Evolutionary conservation across 2,329 filamentous ascomycete species (phyloP).

Genomic region (Xylariaceae sp.): DNA sequence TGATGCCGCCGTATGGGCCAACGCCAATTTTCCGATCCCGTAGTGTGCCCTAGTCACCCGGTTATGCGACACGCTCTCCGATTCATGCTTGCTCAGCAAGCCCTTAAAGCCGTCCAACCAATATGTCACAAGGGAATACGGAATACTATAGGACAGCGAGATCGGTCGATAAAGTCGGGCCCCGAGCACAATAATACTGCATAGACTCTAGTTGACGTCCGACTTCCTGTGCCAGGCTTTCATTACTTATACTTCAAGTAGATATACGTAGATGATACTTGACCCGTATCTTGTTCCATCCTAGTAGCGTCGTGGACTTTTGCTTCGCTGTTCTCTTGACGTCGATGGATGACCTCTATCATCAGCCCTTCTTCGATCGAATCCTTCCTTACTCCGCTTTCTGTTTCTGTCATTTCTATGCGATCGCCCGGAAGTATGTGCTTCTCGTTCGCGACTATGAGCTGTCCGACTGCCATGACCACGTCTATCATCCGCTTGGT

Average conservation of each 20-base stretch:
- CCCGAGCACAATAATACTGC: background rate
- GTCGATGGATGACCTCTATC: slow-evolving; percentile 21
- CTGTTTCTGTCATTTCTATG: slow-evolving; percentile 22
- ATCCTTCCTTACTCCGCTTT: slow-evolving; percentile 22
- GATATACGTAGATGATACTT: background rate
- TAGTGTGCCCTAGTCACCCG: background rate
- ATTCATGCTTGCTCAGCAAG: background rate
- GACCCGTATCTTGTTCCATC: slow-evolving; percentile 17
- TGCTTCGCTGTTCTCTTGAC: slow-evolving; percentile 25
- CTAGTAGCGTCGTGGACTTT: slow-evolving; percentile 20
- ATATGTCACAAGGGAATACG: background rate
- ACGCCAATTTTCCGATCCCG: background rate
- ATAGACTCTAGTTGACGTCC: background rate
- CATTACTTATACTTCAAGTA: background rate
- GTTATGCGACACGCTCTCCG: too few relatives aligned
- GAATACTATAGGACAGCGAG: too few relatives aligned
- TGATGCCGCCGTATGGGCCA: too few relatives aligned
- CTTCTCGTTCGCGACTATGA: slow-evolving; percentile 21
- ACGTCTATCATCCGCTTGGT: slow-evolving; percentile 43
- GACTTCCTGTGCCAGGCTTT: background rate
- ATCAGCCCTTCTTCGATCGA: slow-evolving; percentile 17
- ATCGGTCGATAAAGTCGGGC: background rate
- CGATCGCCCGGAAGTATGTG: slow-evolving; percentile 13
- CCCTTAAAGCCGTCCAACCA: background rate
- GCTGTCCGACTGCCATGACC: slow-evolving; percentile 32